Evolutionary conservation across 441 rosid species (phyloP).

Genomic region (Oxalis stricta): DNA sequence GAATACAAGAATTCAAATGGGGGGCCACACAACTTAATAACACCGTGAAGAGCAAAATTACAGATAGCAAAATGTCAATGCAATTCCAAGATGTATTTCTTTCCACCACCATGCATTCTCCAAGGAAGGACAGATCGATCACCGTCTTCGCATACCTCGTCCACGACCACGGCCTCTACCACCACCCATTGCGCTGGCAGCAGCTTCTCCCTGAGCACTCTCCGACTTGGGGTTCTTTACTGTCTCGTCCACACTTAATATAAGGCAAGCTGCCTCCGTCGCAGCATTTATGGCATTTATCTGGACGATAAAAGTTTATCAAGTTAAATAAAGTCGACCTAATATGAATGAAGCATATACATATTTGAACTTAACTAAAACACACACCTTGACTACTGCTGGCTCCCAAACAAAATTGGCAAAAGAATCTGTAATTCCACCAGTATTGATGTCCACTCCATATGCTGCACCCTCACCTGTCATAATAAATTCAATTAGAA

Average conservation of each 20-base stretch:
- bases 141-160: slow-evolving; percentile 90
- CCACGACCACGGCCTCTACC: slow-evolving; percentile 89
- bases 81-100: too few species aligned
- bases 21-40: too few species aligned
- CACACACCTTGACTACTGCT: slow-evolving; percentile 77
- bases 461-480: slow-evolving; percentile 87
- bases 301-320: too few species aligned
- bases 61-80: too few species aligned
- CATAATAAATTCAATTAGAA: slow-evolving; percentile 2
- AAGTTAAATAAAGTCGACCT: too few species aligned
- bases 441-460: slow-evolving; percentile 95
- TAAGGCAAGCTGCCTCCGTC: slow-evolving; percentile 94
- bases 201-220: slow-evolving; percentile 99
- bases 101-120: too few species aligned
- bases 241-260: slow-evolving; percentile 92
- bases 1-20: too few species aligned
- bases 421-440: slow-evolving; percentile 89
- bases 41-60: too few species aligned
- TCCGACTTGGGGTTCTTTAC: slow-evolving; percentile 99
- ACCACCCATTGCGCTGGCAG: slow-evolving; percentile 83
- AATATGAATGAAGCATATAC: too few species aligned
- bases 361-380: too few species aligned
- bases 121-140: slow-evolving; percentile 13
- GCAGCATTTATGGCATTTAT: slow-evolving; percentile 97
- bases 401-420: slow-evolving; percentile 99